A percentile compares a stretch with the other conserved stretches of the same genome.
Conservation (phyloP, 768 basidiomycete species). For the Collybiopsis luxurians region DNA sequence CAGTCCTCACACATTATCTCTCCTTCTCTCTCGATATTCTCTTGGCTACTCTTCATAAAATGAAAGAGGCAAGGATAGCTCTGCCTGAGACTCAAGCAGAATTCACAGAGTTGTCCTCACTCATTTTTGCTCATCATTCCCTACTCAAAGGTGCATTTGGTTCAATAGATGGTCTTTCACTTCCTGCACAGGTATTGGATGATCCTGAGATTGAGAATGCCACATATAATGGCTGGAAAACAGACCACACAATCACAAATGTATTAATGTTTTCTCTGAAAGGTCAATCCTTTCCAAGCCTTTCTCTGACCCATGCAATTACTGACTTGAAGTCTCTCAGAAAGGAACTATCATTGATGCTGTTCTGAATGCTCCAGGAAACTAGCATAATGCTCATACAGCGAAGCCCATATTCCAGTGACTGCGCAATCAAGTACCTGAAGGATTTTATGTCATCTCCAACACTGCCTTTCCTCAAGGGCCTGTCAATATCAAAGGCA, state of each 20-base stretch:
- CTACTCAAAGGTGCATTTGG: slow-evolving; percentile 37
- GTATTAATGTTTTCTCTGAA: slow-evolving; percentile 23
- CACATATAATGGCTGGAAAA: too few species aligned
- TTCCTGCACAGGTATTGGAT: too few species aligned
- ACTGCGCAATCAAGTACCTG: slow-evolving; percentile 21
- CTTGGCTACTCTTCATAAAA: too few species aligned
- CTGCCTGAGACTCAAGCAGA: slow-evolving; percentile 24
- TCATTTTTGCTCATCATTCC: slow-evolving; percentile 31
- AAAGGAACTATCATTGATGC: slow-evolving; percentile 12
- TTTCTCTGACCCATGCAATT: slow-evolving; percentile 17
- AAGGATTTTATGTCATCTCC: slow-evolving; percentile 26
- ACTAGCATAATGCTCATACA: slow-evolving; percentile 33
- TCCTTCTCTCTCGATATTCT: too few species aligned
- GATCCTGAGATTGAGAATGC: too few species aligned
- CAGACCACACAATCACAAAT: slow-evolving; percentile 23
- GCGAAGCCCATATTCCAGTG: too few species aligned
- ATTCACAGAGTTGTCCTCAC: slow-evolving; percentile 20
- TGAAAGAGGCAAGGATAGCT: slow-evolving; percentile 26
- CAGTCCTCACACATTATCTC: slow-evolving; percentile 35
- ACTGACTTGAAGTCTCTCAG: too few species aligned
- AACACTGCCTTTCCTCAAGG: slow-evolving; percentile 33
- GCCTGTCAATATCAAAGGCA: slow-evolving; percentile 11
- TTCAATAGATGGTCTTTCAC: slow-evolving; percentile 38
- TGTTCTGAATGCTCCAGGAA: slow-evolving; percentile 33
- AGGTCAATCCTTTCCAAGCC: background rate